Evolutionary conservation across 2,329 filamentous ascomycete species (phyloP).

Genomic region (Stemphylium lycopersici): DNA sequence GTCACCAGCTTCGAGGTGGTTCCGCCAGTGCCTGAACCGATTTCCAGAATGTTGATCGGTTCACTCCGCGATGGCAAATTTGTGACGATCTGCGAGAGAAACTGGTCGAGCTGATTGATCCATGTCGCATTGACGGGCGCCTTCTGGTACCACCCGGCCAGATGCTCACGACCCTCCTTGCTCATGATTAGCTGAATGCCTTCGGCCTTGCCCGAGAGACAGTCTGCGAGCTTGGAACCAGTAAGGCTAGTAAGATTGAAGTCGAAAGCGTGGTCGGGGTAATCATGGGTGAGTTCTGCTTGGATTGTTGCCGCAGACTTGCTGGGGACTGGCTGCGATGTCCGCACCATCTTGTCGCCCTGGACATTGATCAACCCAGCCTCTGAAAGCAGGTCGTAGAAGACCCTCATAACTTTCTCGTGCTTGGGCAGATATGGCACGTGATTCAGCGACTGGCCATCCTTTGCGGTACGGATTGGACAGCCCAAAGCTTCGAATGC

Average conservation of each 20-base stretch:
- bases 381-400: constrained; percentile 25
- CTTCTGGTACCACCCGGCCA: not conserved
- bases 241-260: not conserved
- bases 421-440: constrained; percentile 16
- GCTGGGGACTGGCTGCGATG: not conserved
- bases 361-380: constrained; percentile 10
- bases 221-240: not conserved
- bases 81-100: no score
- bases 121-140: not conserved
- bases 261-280: not conserved
- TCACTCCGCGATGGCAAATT: no score
- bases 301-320: not conserved
- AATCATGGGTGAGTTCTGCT: not conserved
- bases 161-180: not conserved
- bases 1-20: constrained; percentile 43
- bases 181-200: not conserved
- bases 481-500: no score
- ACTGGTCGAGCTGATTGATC: constrained; percentile 10
- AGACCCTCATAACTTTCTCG: constrained; percentile 18
- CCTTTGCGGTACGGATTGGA: constrained; percentile 9
- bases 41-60: constrained; percentile 41
- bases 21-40: constrained; percentile 49
- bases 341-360: not conserved
- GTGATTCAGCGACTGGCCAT: constrained; percentile 15
- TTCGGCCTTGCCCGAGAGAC: not conserved